These are phyloP conservation scores for Polygonum maritimum DNA, from an alignment of 148 eudicot genomes.

Conservation along the genomic window DNA sequence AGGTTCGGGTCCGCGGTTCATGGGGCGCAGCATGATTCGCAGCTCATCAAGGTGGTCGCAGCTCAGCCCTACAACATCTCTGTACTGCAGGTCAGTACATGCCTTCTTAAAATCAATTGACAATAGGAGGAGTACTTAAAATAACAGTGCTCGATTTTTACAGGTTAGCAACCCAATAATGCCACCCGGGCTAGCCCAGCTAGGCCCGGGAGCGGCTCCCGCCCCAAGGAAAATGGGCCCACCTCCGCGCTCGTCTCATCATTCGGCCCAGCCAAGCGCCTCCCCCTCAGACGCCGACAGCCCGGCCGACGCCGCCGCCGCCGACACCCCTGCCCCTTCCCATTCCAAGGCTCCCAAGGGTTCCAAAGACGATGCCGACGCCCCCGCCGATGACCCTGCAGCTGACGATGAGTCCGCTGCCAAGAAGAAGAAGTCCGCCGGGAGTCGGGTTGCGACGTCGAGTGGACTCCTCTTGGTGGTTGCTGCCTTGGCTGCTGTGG, in stretches of 20 bases:
- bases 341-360: neutral
- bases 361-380: neutral
- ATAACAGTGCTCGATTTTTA: neutral
- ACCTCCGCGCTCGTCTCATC: neutral
- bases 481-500: neutral
- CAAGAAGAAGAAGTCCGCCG: neutral
- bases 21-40: constrained; percentile 22
- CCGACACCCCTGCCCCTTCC: neutral
- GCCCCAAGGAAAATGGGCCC: constrained; percentile 9
- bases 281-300: neutral
- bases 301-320: neutral
- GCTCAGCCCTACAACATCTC: constrained; percentile 34
- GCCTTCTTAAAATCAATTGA: too few relatives aligned
- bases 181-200: neutral
- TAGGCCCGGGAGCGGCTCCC: neutral
- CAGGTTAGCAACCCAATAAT: neutral
- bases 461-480: neutral
- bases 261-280: neutral
- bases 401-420: neutral
- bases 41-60: constrained; percentile 20
- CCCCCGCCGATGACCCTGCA: too few relatives aligned
- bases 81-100: constrained; percentile 24
- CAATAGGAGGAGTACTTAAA: too few relatives aligned
- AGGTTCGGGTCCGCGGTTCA: constrained; percentile 24
- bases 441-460: neutral